Evolutionary conservation across 345 rosid species (phyloP).

Genomic region (Hibiscus syriacus): DNA sequence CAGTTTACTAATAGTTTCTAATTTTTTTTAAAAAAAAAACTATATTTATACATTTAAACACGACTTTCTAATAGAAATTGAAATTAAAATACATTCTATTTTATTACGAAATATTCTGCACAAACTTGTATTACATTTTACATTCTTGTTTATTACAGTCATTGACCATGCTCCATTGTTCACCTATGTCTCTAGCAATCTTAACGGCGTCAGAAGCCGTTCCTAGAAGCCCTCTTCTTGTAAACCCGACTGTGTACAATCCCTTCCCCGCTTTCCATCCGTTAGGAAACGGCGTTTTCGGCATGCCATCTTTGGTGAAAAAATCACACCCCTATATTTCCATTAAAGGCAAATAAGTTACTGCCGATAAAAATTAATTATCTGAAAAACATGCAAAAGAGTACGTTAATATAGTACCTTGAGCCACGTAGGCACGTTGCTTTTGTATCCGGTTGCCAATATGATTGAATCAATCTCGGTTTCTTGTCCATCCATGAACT

Average conservation of each 20-base stretch:
- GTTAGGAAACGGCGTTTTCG: slow-evolving; percentile 65
- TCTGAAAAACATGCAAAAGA: no score
- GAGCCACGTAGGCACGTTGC: slow-evolving; percentile 90
- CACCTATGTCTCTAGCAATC: slow-evolving; percentile 54
- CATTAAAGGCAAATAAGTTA: not conserved
- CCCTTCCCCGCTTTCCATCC: no score
- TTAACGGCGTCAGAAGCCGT: slow-evolving; percentile 65
- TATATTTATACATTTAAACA: no score
- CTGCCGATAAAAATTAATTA: no score
- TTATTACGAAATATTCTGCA: slow-evolving; percentile 20
- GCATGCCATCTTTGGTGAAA: slow-evolving; percentile 81
- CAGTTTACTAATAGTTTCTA: no score
- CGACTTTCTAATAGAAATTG: no score
- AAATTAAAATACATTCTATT: slow-evolving; percentile 5
- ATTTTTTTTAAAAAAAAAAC: no score
- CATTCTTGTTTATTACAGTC: slow-evolving; percentile 6
- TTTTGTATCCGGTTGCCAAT: slow-evolving; percentile 87
- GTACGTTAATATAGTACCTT: slow-evolving; percentile 51
- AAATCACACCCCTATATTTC: slow-evolving; percentile 44
- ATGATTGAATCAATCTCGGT: slow-evolving; percentile 64
- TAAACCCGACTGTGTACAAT: slow-evolving; percentile 79
- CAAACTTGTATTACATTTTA: slow-evolving; percentile 1
- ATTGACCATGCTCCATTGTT: slow-evolving; percentile 38
- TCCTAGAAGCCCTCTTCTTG: slow-evolving; percentile 74
- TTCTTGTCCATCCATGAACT: slow-evolving; percentile 73